These are phyloP conservation scores for Phytophthora podocarpi DNA, from an alignment of 352 stramenopile genomes.

Conservation along the genomic window DNA sequence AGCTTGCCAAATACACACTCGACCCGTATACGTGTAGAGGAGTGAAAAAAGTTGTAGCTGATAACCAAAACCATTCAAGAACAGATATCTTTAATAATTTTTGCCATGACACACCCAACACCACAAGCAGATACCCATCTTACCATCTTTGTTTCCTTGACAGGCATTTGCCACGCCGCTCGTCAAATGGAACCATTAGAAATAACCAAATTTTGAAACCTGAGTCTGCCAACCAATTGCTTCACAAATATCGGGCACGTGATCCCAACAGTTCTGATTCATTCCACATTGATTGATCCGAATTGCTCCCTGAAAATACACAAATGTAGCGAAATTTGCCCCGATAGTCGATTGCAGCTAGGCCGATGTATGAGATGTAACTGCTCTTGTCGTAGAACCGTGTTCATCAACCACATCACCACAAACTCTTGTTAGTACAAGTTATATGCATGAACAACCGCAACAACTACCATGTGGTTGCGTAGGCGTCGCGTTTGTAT, in stretches of 20 bases:
- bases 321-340: not conserved
- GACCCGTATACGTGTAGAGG: slow-evolving; percentile 11
- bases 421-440: no score
- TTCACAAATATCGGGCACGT: not conserved
- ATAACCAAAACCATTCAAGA: no score
- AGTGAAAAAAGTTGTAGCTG: no score
- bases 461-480: not conserved
- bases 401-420: no score
- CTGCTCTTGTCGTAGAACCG: slow-evolving; percentile 15
- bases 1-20: slow-evolving; percentile 11
- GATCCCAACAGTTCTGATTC: not conserved
- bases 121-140: no score
- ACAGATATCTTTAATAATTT: no score
- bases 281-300: slow-evolving; percentile 15
- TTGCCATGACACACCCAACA: no score
- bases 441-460: not conserved
- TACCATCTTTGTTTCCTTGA: slow-evolving; percentile 5
- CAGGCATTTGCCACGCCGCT: not conserved
- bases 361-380: not conserved
- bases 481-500: not conserved
- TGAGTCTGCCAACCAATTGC: slow-evolving; percentile 1
- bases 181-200: slow-evolving; percentile 7
- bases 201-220: slow-evolving; percentile 9
- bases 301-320: slow-evolving; percentile 7
- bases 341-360: slow-evolving; percentile 4